Percentiles rank a stretch among this genome's conserved stretches.
Conservation (phyloP, 805 yeast genomes). For the Candida nitratophila region DNA sequence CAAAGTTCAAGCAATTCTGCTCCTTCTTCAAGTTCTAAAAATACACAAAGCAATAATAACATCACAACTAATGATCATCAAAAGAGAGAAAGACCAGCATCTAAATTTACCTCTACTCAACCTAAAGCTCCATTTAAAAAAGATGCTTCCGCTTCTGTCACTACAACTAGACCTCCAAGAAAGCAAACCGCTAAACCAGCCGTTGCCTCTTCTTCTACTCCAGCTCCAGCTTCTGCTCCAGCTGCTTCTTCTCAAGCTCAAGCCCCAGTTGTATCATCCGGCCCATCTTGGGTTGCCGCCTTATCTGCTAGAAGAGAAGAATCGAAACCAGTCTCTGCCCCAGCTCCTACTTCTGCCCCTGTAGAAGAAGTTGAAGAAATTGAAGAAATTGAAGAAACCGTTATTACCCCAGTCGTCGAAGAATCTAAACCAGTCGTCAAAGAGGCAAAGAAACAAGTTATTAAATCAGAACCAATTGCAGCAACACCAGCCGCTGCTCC, state of each 20-base stretch:
- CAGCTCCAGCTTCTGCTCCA: conserved; percentile 3
- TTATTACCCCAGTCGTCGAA: neutral
- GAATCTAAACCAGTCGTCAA: conserved; percentile 7
- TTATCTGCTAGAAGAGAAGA: conserved; percentile 14
- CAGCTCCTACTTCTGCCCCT: neutral
- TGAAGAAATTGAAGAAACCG: neutral
- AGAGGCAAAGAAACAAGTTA: neutral
- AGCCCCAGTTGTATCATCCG: neutral
- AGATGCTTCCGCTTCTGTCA: too few relatives aligned
- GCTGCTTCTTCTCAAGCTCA: conserved; percentile 1
- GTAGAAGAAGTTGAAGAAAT: neutral
- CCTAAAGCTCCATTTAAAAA: neutral
- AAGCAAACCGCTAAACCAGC: conserved; percentile 1
- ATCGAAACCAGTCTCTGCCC: conserved; percentile 2
- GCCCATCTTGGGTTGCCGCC: conserved; percentile 16
- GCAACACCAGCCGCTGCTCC: conserved; percentile 11
- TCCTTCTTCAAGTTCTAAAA: too few relatives aligned
- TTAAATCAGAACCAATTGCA: neutral
- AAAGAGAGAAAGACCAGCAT: neutral
- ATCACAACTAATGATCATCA: neutral
- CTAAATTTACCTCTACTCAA: neutral
- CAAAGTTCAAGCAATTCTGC: too few relatives aligned
- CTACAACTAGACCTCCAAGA: conserved; percentile 2
- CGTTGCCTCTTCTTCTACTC: conserved; percentile 4
- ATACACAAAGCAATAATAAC: too few relatives aligned